phyloP scores from a whole-genome alignment of 1,284 basidiomycete species.

The Austropuccinia psidii region DNA sequence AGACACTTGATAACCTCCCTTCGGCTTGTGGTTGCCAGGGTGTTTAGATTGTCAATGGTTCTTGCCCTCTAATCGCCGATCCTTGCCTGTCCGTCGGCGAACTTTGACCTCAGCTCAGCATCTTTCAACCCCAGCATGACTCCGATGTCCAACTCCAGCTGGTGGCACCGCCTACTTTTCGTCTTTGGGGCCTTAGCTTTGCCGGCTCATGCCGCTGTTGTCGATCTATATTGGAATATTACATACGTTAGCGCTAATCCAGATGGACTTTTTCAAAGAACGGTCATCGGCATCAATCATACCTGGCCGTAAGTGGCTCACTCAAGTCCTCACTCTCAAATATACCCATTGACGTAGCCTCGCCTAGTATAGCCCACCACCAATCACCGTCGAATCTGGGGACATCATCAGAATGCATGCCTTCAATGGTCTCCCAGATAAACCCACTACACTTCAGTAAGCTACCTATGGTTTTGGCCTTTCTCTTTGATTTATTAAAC shows the following conservation, averaged over 20 bases:
- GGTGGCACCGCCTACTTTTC: too few species aligned
- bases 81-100: too few species aligned
- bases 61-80: too few species aligned
- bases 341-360: background rate
- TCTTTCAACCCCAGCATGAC: too few species aligned
- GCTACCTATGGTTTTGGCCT: background rate
- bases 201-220: background rate
- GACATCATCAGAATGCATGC: slow-evolving; percentile 35
- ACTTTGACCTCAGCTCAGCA: too few species aligned
- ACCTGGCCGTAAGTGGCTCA: slow-evolving; percentile 70
- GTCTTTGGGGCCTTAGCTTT: too few species aligned
- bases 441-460: slow-evolving; percentile 28
- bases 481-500: background rate
- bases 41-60: too few species aligned
- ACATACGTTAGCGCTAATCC: slow-evolving; percentile 17
- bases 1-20: too few species aligned
- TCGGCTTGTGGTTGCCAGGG: too few species aligned
- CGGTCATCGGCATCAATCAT: slow-evolving; percentile 75
- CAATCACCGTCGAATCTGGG: slow-evolving; percentile 24
- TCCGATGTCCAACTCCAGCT: too few species aligned
- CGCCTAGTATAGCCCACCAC: slow-evolving; percentile 3
- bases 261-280: slow-evolving; percentile 51
- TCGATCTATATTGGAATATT: slow-evolving; percentile 33
- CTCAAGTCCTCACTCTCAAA: background rate
- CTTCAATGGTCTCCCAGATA: slow-evolving; percentile 23